Evolutionary conservation across 2,329 filamentous ascomycete species (phyloP), one percentile per base, ranked within the genome.

Genomic region (Macrophomina phaseolina): DNA sequence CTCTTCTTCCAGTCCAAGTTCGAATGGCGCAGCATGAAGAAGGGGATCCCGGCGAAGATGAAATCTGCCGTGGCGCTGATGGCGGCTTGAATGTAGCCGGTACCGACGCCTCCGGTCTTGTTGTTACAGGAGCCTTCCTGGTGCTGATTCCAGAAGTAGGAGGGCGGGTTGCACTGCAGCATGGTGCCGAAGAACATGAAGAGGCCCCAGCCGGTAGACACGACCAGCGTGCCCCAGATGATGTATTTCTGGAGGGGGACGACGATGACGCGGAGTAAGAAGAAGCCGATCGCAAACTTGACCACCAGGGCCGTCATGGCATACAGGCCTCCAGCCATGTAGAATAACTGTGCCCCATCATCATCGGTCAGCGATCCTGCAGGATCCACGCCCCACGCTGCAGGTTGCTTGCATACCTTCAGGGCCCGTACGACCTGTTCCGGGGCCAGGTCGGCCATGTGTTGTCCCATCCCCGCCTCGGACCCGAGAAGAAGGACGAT

Each of bases 291-390:
- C 0, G 84, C 82, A 42, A 85, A 76, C 67, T 85, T 86, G 48
- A 84, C 78, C 12, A 83, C 71, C 46, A 80, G 78, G 38, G 80
- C 84, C 4, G 80, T 78, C 62, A 84, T 72, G 6, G 82, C 80
- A 72, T 87, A 87, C 67, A 82, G 81, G n/a, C 83, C 75, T 70
- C 87, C 85, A 69, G 83, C 84, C 14, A 87, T 78, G 76, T 82
- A 87, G 84, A 83, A 87, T 69, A 75, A 80, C 79, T 81, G 55
- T 23, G 1, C 11, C 8, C 42, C 9, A 23, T 23, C 23, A 23
- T 23, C 28, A 32, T n/a, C 32, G 11, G 11, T 69, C 73, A 34
- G 75, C 42, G 63, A 18, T 23, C 49, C 40, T 7, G 49, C 8
- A 53, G 14, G 16, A 46, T 4, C 28, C 14, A 11, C 11, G 28